Percentiles rank a stretch among this genome's conserved stretches.
These are phyloP conservation scores for sorghum (Sorghum bicolor) DNA, from an alignment of 176 grass and related monocot genomes.

Conservation along the genomic window Sorghum_bicolor_NCBIv3 NC_012873.2:13903001-13903500, in stretches of 20 bases:
- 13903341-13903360: neutral
- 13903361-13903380: neutral
- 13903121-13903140: too few relatives aligned
- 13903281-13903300: neutral
- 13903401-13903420: constrained; percentile 16
- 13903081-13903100: too few relatives aligned
- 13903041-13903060: too few relatives aligned
- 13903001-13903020: too few relatives aligned
- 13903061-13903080: too few relatives aligned
- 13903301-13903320: constrained; percentile 5
- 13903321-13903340: neutral
- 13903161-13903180: too few relatives aligned
- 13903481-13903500: constrained; percentile 16
- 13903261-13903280: neutral
- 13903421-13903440: constrained; percentile 23
- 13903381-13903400: neutral
- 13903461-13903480: constrained; percentile 49
- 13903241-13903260: neutral
- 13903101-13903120: too few relatives aligned
- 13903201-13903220: too few relatives aligned
- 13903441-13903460: constrained; percentile 41
- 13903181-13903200: too few relatives aligned
- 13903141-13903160: too few relatives aligned
- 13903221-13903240: neutral
- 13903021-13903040: too few relatives aligned